phyloP scores from a whole-genome alignment of 305 asterid genomes.

The Solanum aculeatissimum region DNA sequence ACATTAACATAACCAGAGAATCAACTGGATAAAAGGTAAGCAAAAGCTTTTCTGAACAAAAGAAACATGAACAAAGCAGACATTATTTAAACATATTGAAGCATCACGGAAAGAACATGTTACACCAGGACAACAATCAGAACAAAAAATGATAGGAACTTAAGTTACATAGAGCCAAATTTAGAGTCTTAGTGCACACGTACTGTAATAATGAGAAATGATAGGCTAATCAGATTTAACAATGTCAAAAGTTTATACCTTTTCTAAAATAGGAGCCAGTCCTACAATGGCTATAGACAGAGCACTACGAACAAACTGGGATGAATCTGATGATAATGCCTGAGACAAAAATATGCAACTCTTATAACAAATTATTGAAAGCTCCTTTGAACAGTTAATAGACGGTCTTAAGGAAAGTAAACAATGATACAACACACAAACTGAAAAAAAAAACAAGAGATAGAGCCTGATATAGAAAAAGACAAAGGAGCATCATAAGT shows the following conservation, averaged over 20 bases:
- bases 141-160: neutral
- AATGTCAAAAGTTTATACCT: constrained; percentile 9
- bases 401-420: neutral
- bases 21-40: neutral
- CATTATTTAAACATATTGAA: neutral
- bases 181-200: neutral
- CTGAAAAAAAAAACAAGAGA: neutral
- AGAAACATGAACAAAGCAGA: neutral
- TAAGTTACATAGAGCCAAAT: neutral
- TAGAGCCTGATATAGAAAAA: neutral
- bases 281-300: constrained; percentile 31
- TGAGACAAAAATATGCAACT: neutral
- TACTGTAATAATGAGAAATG: neutral
- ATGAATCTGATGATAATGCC: constrained; percentile 22
- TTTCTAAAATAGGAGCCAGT: constrained; percentile 25
- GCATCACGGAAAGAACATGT: neutral
- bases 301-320: constrained; percentile 26
- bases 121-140: neutral
- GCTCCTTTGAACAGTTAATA: neutral
- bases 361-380: neutral
- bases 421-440: neutral
- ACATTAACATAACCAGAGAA: neutral
- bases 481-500: neutral
- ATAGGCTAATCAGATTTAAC: neutral
- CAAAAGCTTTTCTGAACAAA: neutral